Evolutionary conservation across 2,329 filamentous ascomycete genomes (phyloP).

Genomic region (Penicillium paneum): DNA sequence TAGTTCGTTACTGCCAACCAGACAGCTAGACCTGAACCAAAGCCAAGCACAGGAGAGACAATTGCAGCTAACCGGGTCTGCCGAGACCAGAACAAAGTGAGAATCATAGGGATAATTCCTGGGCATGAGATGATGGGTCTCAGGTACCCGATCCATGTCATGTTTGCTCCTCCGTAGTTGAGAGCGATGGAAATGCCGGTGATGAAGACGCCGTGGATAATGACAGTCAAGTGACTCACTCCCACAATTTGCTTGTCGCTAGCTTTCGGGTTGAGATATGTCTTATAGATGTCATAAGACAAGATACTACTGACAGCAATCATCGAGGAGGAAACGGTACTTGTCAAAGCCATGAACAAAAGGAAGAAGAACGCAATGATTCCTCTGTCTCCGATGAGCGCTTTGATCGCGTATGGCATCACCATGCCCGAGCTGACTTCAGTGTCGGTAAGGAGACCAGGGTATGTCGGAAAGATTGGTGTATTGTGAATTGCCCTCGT

Average conservation of each 20-base stretch:
- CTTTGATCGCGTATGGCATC: slow-evolving; percentile 48
- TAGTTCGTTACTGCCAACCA: slow-evolving; percentile 45
- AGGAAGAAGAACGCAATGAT: slow-evolving; percentile 48
- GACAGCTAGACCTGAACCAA: slow-evolving; percentile 43
- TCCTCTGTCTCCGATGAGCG: slow-evolving; percentile 44
- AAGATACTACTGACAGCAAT: slow-evolving; percentile 53
- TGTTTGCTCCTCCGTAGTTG: slow-evolving; percentile 50
- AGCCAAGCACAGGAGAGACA: slow-evolving; percentile 38
- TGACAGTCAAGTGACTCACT: slow-evolving; percentile 49
- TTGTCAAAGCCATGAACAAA: slow-evolving; percentile 53
- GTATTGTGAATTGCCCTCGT: slow-evolving; percentile 48
- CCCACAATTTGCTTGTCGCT: slow-evolving; percentile 43
- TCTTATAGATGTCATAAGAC: slow-evolving; percentile 51
- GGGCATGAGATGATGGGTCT: slow-evolving; percentile 44
- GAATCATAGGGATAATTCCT: slow-evolving; percentile 46
- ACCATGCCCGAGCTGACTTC: slow-evolving; percentile 47
- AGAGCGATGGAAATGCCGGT: slow-evolving; percentile 48
- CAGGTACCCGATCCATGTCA: slow-evolving; percentile 48
- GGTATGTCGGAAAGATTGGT: slow-evolving; percentile 47
- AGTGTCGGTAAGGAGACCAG: slow-evolving; percentile 38
- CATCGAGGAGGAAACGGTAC: slow-evolving; percentile 50
- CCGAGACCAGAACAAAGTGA: slow-evolving; percentile 46
- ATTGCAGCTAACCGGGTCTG: slow-evolving; percentile 48
- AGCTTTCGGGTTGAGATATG: slow-evolving; percentile 49
- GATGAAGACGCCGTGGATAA: slow-evolving; percentile 50